phyloP scores from a whole-genome alignment of 192 early-diverging fungal species.

The Rhizophlyctis rosea region DNA sequence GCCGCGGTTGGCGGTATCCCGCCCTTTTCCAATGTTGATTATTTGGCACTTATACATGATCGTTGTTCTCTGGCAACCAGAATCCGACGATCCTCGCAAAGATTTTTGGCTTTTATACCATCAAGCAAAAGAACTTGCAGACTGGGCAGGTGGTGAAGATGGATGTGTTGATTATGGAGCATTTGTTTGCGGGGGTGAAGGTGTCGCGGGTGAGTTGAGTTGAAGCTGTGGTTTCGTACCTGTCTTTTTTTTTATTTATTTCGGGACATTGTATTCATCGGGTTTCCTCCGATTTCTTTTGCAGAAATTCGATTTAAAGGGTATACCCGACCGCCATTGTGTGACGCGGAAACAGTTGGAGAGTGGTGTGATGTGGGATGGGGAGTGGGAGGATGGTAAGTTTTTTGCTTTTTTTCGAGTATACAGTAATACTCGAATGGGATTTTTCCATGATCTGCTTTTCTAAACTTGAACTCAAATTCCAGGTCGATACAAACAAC shows the following conservation, averaged over 20 bases:
- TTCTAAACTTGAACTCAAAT: too few species aligned
- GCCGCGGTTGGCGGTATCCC: too few species aligned
- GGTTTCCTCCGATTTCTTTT: too few species aligned
- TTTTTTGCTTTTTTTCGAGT: too few species aligned
- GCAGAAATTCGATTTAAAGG: slow-evolving; percentile 79
- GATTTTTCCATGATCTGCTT: not conserved
- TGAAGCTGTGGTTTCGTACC: too few species aligned
- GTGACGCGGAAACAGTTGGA: slow-evolving; percentile 32
- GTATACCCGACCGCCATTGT: slow-evolving; percentile 62
- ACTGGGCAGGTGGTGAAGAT: slow-evolving; percentile 34
- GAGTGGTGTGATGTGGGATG: slow-evolving; percentile 61
- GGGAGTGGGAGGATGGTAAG: slow-evolving; percentile 32
- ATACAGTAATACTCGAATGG: not conserved
- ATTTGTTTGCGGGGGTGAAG: slow-evolving; percentile 45
- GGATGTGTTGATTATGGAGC: slow-evolving; percentile 54
- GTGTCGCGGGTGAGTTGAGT: slow-evolving; percentile 48
- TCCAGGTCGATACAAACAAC: slow-evolving; percentile 41
- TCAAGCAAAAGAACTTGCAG: slow-evolving; percentile 37
- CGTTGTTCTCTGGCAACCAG: slow-evolving; percentile 14
- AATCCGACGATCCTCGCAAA: slow-evolving; percentile 45
- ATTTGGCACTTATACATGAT: not conserved
- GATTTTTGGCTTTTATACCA: slow-evolving; percentile 50
- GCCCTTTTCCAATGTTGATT: slow-evolving; percentile 1
- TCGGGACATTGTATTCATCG: too few species aligned
- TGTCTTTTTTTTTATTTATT: too few species aligned